Percentiles rank a stretch among this genome's conserved stretches.
Conservation (phyloP, 192 early-diverging fungal genomes). For the Linnemannia zychae region DNA sequence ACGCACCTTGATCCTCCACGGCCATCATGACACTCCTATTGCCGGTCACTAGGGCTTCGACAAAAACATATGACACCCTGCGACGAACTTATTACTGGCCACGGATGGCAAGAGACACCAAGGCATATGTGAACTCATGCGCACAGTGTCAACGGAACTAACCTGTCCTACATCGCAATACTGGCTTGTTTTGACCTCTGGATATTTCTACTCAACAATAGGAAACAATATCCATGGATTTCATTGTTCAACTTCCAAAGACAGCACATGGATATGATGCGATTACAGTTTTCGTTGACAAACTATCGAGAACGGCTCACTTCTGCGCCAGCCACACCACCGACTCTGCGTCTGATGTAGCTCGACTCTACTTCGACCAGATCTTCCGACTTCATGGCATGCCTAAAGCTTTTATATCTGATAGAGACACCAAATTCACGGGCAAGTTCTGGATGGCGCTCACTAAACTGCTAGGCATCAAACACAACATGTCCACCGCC, state of each 20-base stretch:
- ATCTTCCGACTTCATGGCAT: slow-evolving; percentile 54
- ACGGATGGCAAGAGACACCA: slow-evolving; percentile 13
- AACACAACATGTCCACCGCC: slow-evolving; percentile 53
- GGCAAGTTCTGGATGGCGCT: slow-evolving; percentile 55
- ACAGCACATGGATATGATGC: slow-evolving; percentile 1
- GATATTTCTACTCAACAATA: slow-evolving; percentile 30
- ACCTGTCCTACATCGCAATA: slow-evolving; percentile 8
- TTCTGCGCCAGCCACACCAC: neutral
- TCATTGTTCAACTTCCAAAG: slow-evolving; percentile 35
- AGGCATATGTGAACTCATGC: slow-evolving; percentile 18
- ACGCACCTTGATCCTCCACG: neutral
- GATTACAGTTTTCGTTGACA: slow-evolving; percentile 10
- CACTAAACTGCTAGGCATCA: slow-evolving; percentile 25
- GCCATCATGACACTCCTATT: slow-evolving; percentile 25
- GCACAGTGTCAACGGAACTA: slow-evolving; percentile 48
- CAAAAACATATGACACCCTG: slow-evolving; percentile 21
- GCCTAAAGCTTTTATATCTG: slow-evolving; percentile 60
- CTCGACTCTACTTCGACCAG: slow-evolving; percentile 13
- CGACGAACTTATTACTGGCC: slow-evolving; percentile 20
- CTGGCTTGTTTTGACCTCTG: slow-evolving; percentile 40
- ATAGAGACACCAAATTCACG: slow-evolving; percentile 59
- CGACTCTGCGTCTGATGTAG: slow-evolving; percentile 14
- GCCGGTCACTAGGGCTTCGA: slow-evolving; percentile 51
- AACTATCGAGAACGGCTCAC: neutral
- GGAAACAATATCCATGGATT: slow-evolving; percentile 57